A percentile compares a stretch with the other conserved stretches of the same genome.
Conservation (phyloP, 805 yeast genomes). For the Nakazawaea ernobii region DNA sequence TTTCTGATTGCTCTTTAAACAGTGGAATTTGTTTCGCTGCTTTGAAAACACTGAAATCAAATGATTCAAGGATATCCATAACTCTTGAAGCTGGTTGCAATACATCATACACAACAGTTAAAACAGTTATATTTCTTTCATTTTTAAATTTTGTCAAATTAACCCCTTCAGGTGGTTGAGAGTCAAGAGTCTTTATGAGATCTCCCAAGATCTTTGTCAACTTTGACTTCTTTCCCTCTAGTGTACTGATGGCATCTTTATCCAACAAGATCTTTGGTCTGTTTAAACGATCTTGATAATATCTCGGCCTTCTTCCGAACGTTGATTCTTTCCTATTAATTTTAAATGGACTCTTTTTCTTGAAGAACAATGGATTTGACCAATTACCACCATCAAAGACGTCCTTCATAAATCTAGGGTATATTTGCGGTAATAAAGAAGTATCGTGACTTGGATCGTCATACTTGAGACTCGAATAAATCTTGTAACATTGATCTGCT, state of each 20-base stretch:
- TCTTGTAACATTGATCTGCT: conserved; percentile 13
- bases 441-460: conserved; percentile 13
- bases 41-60: conserved; percentile 51
- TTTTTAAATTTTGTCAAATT: conserved; percentile 18
- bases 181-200: conserved; percentile 34
- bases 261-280: conserved; percentile 44
- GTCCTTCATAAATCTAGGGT: conserved; percentile 62
- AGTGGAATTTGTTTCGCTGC: conserved; percentile 6
- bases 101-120: conserved; percentile 47
- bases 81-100: conserved; percentile 43
- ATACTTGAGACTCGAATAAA: conserved; percentile 15
- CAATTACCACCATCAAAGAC: conserved; percentile 77
- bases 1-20: not conserved
- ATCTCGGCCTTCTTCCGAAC: not conserved
- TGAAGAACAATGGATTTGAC: conserved; percentile 57
- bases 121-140: conserved; percentile 45
- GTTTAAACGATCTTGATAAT: not conserved
- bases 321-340: not conserved
- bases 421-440: conserved; percentile 49
- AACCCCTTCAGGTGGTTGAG: conserved; percentile 26
- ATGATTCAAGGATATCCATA: conserved; percentile 50
- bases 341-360: conserved; percentile 13
- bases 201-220: conserved; percentile 35
- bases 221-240: conserved; percentile 31
- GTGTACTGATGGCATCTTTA: conserved; percentile 35